Evolutionary conservation across 352 stramenopile species (phyloP), one percentile per base, ranked within the genome.

Genomic region (Pythium myriotylum): DNA sequence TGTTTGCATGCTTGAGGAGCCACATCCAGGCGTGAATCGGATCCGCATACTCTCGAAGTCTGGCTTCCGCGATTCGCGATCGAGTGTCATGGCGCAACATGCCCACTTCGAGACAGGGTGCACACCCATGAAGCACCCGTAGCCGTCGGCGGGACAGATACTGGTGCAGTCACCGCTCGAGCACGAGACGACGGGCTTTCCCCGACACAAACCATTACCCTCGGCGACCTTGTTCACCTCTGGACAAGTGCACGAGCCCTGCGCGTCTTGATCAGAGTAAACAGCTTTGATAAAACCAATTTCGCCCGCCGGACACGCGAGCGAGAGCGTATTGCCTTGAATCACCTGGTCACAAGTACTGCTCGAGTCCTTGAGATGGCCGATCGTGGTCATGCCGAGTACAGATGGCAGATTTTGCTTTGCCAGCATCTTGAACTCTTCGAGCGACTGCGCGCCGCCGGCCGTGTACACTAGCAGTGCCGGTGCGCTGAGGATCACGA

Each of bases 311-410:
- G 81, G 68, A 49, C 85, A 94, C 16, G 78, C 68, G 12, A 94
- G 67, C 19, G 78, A 85, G 9, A 94, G 56, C 41, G 70, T 55
- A 0, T 72, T 67, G 42, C 81, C 84, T 2, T 72, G 51, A 1
- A 77, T 13, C 26, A 81, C 79, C 50, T 94, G 85, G 49, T 89
- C 80, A 47, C 85, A 94, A 27, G 80, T 59, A 63, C 70, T 91
- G 33, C 70, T 87, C 9, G 81, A 78, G 39, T 92, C 77, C 7
- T 65, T 74, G n/a, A 94, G 66, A 63, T 92, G 84, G 0, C 85
- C 85, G 56, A 94, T 88, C 42, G 76, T 92, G 33, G 85, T 92
- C 70, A 94, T 80, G 37, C 81, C 78, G 27, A 94, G 55, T n/a
- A 92, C 68, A 20, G 79, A 62, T 16, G 83, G 79, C 33, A 84